phyloP scores from a whole-genome alignment of 352 stramenopile species.

The Globisporangium yorkense region DNA sequence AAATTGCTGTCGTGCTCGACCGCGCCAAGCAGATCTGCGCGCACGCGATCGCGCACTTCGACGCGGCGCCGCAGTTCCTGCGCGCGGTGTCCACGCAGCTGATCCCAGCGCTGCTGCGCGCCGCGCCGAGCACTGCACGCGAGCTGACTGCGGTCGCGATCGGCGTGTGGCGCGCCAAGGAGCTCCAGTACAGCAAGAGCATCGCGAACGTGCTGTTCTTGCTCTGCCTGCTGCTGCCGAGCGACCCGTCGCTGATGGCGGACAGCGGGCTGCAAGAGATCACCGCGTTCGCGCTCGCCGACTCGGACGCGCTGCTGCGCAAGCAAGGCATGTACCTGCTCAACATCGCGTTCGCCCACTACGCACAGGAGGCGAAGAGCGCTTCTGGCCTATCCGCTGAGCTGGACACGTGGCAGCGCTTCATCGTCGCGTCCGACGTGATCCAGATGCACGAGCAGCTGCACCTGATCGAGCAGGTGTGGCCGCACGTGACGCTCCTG shows the following conservation, averaged over 20 bases:
- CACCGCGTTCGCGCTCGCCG: constrained; percentile 43
- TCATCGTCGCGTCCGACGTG: constrained; percentile 68
- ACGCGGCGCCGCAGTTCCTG: constrained; percentile 33
- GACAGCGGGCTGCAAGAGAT: constrained; percentile 34
- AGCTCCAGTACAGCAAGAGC: constrained; percentile 8
- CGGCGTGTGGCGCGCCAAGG: constrained; percentile 14
- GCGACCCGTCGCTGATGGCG: constrained; percentile 34
- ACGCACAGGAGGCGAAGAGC: constrained; percentile 11
- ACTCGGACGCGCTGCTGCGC: constrained; percentile 46
- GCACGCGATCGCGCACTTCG: constrained; percentile 32
- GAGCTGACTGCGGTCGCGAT: constrained; percentile 19
- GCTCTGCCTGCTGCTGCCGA: constrained; percentile 49
- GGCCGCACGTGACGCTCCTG: constrained; percentile 58
- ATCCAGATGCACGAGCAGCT: constrained; percentile 83
- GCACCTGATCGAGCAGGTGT: constrained; percentile 80
- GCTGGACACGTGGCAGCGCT: constrained; percentile 51
- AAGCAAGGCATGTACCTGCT: constrained; percentile 71
- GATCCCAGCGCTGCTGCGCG: constrained; percentile 34
- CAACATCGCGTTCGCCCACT: constrained; percentile 58
- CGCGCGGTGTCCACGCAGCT: constrained; percentile 38
- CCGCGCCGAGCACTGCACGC: constrained; percentile 2
- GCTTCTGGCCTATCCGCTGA: background rate
- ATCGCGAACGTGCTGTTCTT: constrained; percentile 55
- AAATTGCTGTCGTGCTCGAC: constrained; percentile 3
- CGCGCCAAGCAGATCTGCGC: constrained; percentile 29